Evolutionary conservation across 441 rosid species (phyloP), one percentile per base, ranked within the genome.

Genomic region (Geranium incanum): DNA sequence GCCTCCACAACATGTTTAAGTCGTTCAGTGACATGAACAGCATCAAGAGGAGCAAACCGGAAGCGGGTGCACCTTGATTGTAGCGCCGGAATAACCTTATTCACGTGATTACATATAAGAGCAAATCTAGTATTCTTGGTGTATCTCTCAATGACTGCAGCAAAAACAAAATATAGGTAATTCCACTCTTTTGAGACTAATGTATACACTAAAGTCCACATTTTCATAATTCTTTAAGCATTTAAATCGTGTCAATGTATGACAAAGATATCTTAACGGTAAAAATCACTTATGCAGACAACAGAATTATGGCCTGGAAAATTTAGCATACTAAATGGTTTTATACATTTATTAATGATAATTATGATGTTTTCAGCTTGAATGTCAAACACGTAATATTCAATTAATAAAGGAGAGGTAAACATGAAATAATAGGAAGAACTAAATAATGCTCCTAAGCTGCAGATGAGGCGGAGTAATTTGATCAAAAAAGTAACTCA

Each of bases 21-120:
- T 71, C 97, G 88, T 75, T 86, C 91, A 68, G 83, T 77, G 69
- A 95, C 89, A 76, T 90, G 86, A 67, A 78, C 64, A 74, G 85
- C 82, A 75, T 92, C 95, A 75, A 95, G 99, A 68, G 98, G 99
- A 15, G 99, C 93, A 82, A 92, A 95, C 60, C 97, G 85, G 78
- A 95, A 95, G 52, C 99, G 86, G 52, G 98, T 95, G 78, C 97
- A 95, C 82, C 98, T 84, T 66, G 99, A 95, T 78, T 95, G 98
- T 70, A 95, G 81, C 43, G 99, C 99, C 33, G 99, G 97, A 77
- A 95, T 95, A 77, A 95, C 91, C 90, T 95, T 92, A 86, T 88
- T 92, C 77, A 90, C 98, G 66, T 95, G 90, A 78, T 92, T 95
- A 68, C 98, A 90, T 1, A 95, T 95, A 60, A 95, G 95, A 1